Evolutionary conservation across 805 yeast species (phyloP).

Genomic region (Teunomyces panamensis): DNA sequence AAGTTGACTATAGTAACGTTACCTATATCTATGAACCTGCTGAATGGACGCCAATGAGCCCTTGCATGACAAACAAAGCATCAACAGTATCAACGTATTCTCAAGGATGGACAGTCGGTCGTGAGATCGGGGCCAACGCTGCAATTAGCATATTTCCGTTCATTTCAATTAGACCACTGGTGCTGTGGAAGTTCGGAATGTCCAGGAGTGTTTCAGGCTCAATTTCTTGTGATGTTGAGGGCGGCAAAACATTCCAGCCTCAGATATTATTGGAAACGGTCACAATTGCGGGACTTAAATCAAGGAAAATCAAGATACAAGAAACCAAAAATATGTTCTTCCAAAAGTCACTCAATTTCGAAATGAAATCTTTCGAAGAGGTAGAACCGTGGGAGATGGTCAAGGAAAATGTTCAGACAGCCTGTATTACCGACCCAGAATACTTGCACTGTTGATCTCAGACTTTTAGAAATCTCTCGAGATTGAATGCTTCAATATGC

Average conservation of each 20-base stretch:
- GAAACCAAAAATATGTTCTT: neutral
- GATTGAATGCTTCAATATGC: too few relatives aligned
- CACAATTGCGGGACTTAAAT: neutral
- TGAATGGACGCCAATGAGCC: neutral
- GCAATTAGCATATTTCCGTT: neutral
- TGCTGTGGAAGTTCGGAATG: neutral
- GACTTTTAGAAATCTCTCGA: neutral
- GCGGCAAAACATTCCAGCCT: slow-evolving; percentile 1
- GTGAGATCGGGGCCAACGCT: neutral
- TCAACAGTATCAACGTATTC: neutral
- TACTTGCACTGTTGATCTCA: neutral
- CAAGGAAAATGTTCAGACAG: neutral
- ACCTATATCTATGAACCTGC: neutral
- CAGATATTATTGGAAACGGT: slow-evolving; percentile 1
- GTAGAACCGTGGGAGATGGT: slow-evolving; percentile 1
- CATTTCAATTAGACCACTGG: neutral
- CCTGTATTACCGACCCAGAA: neutral
- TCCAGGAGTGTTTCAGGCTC: neutral
- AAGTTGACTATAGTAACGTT: neutral
- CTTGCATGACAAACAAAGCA: neutral
- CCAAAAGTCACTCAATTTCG: neutral
- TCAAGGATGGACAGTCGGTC: neutral
- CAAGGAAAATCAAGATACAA: neutral
- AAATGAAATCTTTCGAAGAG: neutral
- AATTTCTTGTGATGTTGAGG: neutral